These are phyloP conservation scores for Sporobolomyces roseus DNA, from an alignment of 768 basidiomycete genomes.

Conservation along the genomic window DNA sequence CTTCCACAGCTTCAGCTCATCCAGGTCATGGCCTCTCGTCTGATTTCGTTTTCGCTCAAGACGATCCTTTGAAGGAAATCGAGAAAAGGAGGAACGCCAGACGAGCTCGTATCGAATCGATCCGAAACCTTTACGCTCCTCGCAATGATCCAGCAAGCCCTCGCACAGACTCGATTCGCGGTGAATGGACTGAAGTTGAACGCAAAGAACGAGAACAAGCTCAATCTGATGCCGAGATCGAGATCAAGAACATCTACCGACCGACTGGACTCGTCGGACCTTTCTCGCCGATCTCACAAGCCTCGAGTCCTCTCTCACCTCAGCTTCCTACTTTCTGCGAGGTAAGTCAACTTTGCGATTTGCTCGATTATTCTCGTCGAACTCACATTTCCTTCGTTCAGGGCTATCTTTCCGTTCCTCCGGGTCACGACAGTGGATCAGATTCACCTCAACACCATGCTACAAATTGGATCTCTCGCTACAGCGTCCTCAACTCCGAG, in stretches of 20 bases:
- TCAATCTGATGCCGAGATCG: not conserved
- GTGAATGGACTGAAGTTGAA: slow-evolving; percentile 15
- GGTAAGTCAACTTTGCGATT: not conserved
- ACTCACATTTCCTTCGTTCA: not conserved
- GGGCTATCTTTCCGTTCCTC: slow-evolving; percentile 16
- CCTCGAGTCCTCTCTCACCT: too few relatives aligned
- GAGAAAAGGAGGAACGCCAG: slow-evolving; percentile 3
- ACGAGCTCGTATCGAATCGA: slow-evolving; percentile 3
- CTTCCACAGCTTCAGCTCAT: not conserved
- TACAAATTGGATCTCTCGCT: slow-evolving; percentile 2
- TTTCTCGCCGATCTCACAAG: too few relatives aligned
- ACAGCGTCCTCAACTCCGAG: slow-evolving; percentile 24
- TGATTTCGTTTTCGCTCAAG: not conserved
- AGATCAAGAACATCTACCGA: too few relatives aligned
- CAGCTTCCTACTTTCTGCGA: not conserved
- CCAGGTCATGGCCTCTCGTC: too few relatives aligned
- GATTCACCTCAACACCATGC: not conserved
- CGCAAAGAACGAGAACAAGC: slow-evolving; percentile 1
- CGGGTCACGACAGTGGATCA: not conserved
- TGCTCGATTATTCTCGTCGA: too few relatives aligned
- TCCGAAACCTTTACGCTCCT: not conserved
- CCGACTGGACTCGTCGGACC: too few relatives aligned
- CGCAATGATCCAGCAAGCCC: too few relatives aligned
- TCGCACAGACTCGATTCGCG: too few relatives aligned
- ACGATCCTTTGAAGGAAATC: slow-evolving; percentile 9